A percentile compares a stretch with the other conserved stretches of the same genome.
phyloP scores from a whole-genome alignment of 1,284 basidiomycete genomes.

The Golubevia pallescens region DNA sequence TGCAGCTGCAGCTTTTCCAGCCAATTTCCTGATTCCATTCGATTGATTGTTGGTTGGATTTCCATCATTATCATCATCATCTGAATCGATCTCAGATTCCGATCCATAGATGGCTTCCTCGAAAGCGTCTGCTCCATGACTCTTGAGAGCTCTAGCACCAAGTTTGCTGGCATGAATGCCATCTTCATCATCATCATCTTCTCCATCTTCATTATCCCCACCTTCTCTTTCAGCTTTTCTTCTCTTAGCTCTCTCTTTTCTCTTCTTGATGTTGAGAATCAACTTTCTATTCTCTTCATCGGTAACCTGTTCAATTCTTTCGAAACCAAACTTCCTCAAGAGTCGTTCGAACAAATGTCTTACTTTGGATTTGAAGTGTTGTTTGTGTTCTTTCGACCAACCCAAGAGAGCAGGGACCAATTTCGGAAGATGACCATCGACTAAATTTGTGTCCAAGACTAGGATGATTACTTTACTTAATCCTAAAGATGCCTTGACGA shows the following conservation, averaged over 20 bases:
- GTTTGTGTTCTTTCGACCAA: conserved; percentile 97
- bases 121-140: conserved; percentile 40
- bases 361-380: conserved; percentile 97
- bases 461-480: conserved; percentile 94
- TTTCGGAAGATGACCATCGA: conserved; percentile 77
- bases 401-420: conserved; percentile 84
- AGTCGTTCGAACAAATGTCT: conserved; percentile 96
- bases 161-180: conserved; percentile 16
- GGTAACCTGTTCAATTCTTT: conserved; percentile 72
- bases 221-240: neutral
- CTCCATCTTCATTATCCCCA: conserved; percentile 14
- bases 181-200: conserved; percentile 23
- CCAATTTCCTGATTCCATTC: neutral
- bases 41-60: conserved; percentile 24
- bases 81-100: conserved; percentile 34
- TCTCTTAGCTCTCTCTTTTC: too few species aligned
- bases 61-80: conserved; percentile 42
- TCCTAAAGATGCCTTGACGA: conserved; percentile 93
- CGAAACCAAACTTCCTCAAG: conserved; percentile 87
- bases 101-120: conserved; percentile 63
- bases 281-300: conserved; percentile 79
- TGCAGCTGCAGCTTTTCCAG: conserved; percentile 22
- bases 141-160: conserved; percentile 5
- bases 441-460: conserved; percentile 75
- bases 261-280: conserved; percentile 85